These are phyloP conservation scores for Hanseniaspora thailandica DNA, from an alignment of 805 yeast genomes.

Conservation along the genomic window DNA sequence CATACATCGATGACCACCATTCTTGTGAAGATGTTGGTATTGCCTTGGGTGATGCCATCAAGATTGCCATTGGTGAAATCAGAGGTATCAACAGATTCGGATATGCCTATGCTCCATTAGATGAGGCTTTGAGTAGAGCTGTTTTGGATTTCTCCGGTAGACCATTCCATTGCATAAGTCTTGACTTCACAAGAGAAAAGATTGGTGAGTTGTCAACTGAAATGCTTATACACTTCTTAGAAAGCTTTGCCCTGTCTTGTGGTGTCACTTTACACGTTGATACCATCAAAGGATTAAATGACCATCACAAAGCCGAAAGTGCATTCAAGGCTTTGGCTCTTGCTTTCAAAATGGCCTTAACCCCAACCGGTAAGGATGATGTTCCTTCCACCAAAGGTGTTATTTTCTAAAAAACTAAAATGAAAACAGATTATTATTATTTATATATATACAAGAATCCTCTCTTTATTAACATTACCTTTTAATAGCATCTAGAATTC, in stretches of 20 bases:
- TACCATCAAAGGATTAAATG: conserved; percentile 84
- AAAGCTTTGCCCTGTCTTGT: conserved; percentile 87
- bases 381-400: conserved; percentile 97
- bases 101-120: conserved; percentile 85
- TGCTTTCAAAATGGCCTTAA: conserved; percentile 76
- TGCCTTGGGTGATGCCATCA: conserved; percentile 80
- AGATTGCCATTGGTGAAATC: conserved; percentile 77
- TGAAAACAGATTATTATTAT: background rate
- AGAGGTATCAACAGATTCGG: conserved; percentile 91
- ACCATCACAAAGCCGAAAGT: conserved; percentile 90
- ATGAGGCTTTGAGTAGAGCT: conserved; percentile 89
- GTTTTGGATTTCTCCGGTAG: conserved; percentile 92
- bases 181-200: conserved; percentile 83
- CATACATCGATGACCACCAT: conserved; percentile 95
- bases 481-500: conserved; percentile 11
- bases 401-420: conserved; percentile 37
- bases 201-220: conserved; percentile 87
- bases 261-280: conserved; percentile 88
- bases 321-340: conserved; percentile 94
- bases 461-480: background rate
- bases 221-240: conserved; percentile 96
- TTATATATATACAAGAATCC: conserved; percentile 12
- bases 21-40: conserved; percentile 92
- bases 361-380: conserved; percentile 75
- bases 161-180: conserved; percentile 80